Base-by-base conservation (phyloP, 306 rosid species). In the Echinosophora koreensis region DNA sequence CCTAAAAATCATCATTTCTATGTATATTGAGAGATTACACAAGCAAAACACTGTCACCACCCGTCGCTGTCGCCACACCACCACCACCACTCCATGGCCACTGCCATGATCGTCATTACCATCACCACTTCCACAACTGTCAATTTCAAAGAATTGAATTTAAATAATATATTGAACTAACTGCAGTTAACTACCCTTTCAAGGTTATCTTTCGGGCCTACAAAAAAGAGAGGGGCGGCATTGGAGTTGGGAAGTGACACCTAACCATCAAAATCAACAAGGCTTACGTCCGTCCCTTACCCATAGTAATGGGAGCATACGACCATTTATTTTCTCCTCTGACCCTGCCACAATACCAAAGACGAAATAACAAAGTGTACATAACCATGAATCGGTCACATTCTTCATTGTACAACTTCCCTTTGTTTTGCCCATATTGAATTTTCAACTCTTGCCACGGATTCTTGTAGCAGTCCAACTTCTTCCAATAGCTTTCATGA, bases 391-490 rank as follows among this genome's bases (percentile, higher is more conserved):
- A 95, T 39, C 97, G 91, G 63, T 95, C 99, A 56, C 99, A 95
- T 90, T 95, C 99, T 90, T 95, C 99, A 41, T 95, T 95, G 86
- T 92, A 95, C 73, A 92, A 79, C 84, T 95, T 95, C 77, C 99
- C 99, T 71, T 95, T 95, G 89, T 95, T 95, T 84, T 95, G 99
- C 62, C 99, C 99, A 77, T 95, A 95, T 52, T 86, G 96, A 85
- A 95, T 92, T 87, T 95, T 95, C 76, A 95, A 83, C 86, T 95
- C 99, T 71, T 92, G 85, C 99, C 99, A 95, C 12, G 99, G 99
- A 86, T 95, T 95, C 91, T 92, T 95, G 88, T 95, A 95, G 71
- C 97, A 95, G 75, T 92, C 97, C 89, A 95, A 81, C 86, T 95
- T 95, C 89, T 95, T 95, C 68, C 99, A 77, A 95, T 90, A 66